Conservation (phyloP, 371 early-diverging fungal genomes). For the Apophysomyces trapeziformis region DNA sequence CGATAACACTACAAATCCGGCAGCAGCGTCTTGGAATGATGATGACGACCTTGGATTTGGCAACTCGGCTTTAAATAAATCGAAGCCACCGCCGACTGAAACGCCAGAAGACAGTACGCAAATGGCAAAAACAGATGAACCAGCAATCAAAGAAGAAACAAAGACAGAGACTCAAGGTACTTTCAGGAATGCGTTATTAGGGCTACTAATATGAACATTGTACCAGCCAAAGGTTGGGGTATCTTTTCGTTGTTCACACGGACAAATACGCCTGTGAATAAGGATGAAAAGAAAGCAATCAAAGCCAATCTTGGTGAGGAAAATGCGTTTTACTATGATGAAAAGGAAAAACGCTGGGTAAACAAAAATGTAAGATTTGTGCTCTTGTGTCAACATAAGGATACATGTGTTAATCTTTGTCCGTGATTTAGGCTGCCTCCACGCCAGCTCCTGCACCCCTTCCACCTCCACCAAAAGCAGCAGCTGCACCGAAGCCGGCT, state of each 20-base stretch:
- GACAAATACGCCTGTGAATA: slow-evolving; percentile 41
- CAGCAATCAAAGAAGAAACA: slow-evolving; percentile 21
- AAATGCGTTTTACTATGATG: slow-evolving; percentile 71
- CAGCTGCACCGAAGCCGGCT: slow-evolving; percentile 5
- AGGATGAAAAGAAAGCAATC: slow-evolving; percentile 53
- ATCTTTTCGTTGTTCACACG: slow-evolving; percentile 53
- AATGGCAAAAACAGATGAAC: slow-evolving; percentile 15
- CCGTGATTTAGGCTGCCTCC: neutral
- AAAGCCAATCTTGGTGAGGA: slow-evolving; percentile 74
- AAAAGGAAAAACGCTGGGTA: slow-evolving; percentile 63
- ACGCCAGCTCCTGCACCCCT: slow-evolving; percentile 30
- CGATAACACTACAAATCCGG: slow-evolving; percentile 14
- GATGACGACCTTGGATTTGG: slow-evolving; percentile 66
- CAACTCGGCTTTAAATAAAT: slow-evolving; percentile 40
- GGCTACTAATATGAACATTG: slow-evolving; percentile 17
- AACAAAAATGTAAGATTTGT: slow-evolving; percentile 47
- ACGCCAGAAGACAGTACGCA: slow-evolving; percentile 10
- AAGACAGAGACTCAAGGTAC: slow-evolving; percentile 24
- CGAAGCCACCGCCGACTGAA: slow-evolving; percentile 18
- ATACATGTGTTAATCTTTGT: neutral
- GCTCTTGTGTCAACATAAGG: too few relatives aligned
- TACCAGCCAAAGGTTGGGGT: slow-evolving; percentile 49
- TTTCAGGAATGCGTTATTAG: slow-evolving; percentile 6
- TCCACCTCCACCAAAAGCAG: slow-evolving; percentile 34
- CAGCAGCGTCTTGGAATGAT: slow-evolving; percentile 20